phyloP scores from a whole-genome alignment of 192 early-diverging fungal genomes.

The Coemansia sp. region DNA sequence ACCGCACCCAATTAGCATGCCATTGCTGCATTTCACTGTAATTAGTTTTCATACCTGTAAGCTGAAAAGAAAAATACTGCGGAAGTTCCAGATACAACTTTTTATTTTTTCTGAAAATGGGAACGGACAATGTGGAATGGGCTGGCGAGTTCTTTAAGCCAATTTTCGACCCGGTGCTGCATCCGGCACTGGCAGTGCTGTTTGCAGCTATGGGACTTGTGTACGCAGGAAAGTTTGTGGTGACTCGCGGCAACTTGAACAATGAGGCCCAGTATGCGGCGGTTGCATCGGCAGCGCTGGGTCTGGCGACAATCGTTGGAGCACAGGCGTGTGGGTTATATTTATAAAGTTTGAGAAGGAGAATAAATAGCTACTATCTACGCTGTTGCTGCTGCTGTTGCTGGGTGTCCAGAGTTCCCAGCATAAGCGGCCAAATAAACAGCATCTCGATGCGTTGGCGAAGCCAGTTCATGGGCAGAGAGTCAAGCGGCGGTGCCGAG shows the following conservation, averaged over 20 bases:
- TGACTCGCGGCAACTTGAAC: slow-evolving; percentile 21
- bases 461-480: slow-evolving; percentile 34
- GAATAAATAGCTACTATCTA: not conserved
- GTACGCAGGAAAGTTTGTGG: slow-evolving; percentile 36
- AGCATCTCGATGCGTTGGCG: slow-evolving; percentile 48
- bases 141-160: slow-evolving; percentile 30
- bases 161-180: slow-evolving; percentile 23
- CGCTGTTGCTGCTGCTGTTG: slow-evolving; percentile 5
- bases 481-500: slow-evolving; percentile 25
- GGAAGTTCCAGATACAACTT: not conserved
- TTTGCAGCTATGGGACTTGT: slow-evolving; percentile 32
- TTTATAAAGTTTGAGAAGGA: slow-evolving; percentile 9
- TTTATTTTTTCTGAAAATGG: slow-evolving; percentile 1
- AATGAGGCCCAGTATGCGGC: slow-evolving; percentile 31
- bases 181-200: slow-evolving; percentile 29
- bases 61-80: slow-evolving; percentile 1
- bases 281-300: slow-evolving; percentile 34
- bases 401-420: slow-evolving; percentile 41
- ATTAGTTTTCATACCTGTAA: slow-evolving; percentile 39
- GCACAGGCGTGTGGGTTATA: slow-evolving; percentile 39
- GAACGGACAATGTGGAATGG: slow-evolving; percentile 21
- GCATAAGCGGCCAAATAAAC: slow-evolving; percentile 51
- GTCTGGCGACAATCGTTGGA: slow-evolving; percentile 35
- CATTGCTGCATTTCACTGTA: slow-evolving; percentile 25
- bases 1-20: slow-evolving; percentile 33